Evolutionary conservation across 2,329 filamentous ascomycete species (phyloP).

Genomic region (Onygenales sp.): DNA sequence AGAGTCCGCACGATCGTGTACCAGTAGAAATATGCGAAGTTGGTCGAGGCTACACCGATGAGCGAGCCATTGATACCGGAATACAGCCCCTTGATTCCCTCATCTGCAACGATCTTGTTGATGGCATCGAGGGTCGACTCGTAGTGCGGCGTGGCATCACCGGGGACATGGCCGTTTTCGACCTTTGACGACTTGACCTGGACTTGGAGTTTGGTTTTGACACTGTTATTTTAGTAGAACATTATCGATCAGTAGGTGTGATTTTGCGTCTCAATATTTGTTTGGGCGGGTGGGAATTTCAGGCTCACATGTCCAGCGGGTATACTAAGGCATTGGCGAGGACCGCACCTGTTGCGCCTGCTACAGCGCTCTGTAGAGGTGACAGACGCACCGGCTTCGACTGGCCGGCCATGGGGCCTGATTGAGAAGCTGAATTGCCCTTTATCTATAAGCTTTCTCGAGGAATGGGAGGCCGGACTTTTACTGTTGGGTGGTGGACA

Average conservation of each 20-base stretch:
- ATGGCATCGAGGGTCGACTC: constrained; percentile 81
- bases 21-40: constrained; percentile 99
- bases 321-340: constrained; percentile 94
- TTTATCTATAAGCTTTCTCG: neutral
- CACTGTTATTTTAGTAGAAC: constrained; percentile 42
- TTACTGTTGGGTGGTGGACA: neutral
- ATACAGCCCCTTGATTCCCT: constrained; percentile 77
- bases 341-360: constrained; percentile 85
- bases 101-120: constrained; percentile 67
- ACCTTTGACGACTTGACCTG: constrained; percentile 62
- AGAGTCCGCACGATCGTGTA: constrained; percentile 79
- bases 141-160: constrained; percentile 59
- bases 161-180: constrained; percentile 33
- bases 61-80: constrained; percentile 79
- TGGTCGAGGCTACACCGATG: constrained; percentile 88
- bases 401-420: constrained; percentile 41
- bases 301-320: constrained; percentile 82
- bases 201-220: constrained; percentile 93
- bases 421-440: neutral
- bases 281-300: neutral
- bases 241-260: constrained; percentile 2
- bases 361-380: constrained; percentile 86
- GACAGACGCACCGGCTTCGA: constrained; percentile 64
- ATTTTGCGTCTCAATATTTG: neutral
- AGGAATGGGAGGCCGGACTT: neutral